phyloP scores from a whole-genome alignment of 2,329 filamentous ascomycete genomes.

The Trichophaea hybrida region DNA sequence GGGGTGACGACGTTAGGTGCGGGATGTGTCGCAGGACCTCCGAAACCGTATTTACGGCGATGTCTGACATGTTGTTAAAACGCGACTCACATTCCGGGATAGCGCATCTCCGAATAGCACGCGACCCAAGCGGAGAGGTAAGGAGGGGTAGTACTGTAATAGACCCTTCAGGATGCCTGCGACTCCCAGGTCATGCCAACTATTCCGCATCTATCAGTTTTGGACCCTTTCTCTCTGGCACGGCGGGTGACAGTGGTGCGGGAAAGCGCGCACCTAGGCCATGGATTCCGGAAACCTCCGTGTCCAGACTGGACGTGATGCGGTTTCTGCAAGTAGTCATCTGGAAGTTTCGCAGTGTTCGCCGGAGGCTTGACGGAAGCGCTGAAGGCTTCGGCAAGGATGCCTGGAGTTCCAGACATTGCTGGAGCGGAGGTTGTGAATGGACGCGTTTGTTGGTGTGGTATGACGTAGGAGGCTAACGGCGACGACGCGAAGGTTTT shows the following conservation, averaged over 20 bases:
- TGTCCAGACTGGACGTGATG: conserved; percentile 17
- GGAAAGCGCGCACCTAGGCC: conserved; percentile 16
- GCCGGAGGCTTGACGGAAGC: conserved; percentile 11
- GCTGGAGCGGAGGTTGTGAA: not conserved
- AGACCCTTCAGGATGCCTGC: conserved; percentile 10
- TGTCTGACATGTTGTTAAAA: conserved; percentile 9
- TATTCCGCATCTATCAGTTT: conserved; percentile 5
- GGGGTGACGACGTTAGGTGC: conserved; percentile 55
- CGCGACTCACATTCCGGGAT: not conserved
- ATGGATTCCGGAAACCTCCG: conserved; percentile 21
- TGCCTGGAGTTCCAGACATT: conserved; percentile 17
- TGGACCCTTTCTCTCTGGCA: conserved; percentile 1
- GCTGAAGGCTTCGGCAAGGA: conserved; percentile 16
- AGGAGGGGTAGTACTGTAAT: conserved; percentile 8
- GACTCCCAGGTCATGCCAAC: conserved; percentile 4
- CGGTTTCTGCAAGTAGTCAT: conserved; percentile 13
- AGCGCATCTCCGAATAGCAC: not conserved
- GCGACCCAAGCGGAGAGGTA: not conserved
- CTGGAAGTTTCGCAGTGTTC: conserved; percentile 9
- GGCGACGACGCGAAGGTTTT: not conserved
- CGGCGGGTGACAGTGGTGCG: not conserved
- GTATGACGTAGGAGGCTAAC: not conserved
- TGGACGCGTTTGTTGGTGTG: not conserved
- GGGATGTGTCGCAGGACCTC: conserved; percentile 40
- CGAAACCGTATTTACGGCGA: not conserved